Evolutionary conservation across 2,329 filamentous ascomycete species (phyloP).

Genomic region (Kalaharituber pfeilii): DNA sequence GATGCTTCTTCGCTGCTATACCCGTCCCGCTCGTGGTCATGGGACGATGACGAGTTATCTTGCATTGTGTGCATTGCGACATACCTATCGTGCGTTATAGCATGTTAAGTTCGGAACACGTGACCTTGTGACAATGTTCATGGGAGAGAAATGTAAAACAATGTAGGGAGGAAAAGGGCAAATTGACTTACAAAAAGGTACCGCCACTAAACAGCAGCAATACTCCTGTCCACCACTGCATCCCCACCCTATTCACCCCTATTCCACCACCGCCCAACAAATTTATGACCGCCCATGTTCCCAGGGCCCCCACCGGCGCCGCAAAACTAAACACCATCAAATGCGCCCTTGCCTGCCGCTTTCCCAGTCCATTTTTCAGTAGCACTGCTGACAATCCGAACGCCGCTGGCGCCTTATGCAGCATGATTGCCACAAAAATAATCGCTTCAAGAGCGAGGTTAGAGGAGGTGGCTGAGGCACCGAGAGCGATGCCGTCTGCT

Average conservation of each 20-base stretch:
- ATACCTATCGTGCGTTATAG: slow-evolving; percentile 43
- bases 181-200: slow-evolving; percentile 64
- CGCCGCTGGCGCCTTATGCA: slow-evolving; percentile 89
- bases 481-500: slow-evolving; percentile 88
- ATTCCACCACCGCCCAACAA: slow-evolving; percentile 51
- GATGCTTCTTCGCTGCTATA: slow-evolving; percentile 4
- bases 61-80: slow-evolving; percentile 99
- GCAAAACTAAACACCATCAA: slow-evolving; percentile 82
- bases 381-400: slow-evolving; percentile 86
- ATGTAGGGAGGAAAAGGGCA: not conserved
- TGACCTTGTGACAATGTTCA: too few species aligned
- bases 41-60: slow-evolving; percentile 36
- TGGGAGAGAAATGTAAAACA: too few species aligned
- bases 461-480: slow-evolving; percentile 62
- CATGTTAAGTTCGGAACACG: slow-evolving; percentile 5
- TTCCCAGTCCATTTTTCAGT: slow-evolving; percentile 77
- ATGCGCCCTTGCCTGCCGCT: slow-evolving; percentile 66
- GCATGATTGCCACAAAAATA: slow-evolving; percentile 90
- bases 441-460: slow-evolving; percentile 68
- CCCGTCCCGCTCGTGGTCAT: slow-evolving; percentile 1
- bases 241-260: slow-evolving; percentile 26
- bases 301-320: slow-evolving; percentile 67
- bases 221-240: slow-evolving; percentile 82
- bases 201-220: slow-evolving; percentile 86
- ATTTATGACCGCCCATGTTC: slow-evolving; percentile 65